Evolutionary conservation across 257 asterid species (phyloP).

Genomic region (Mitragyna speciosa): DNA sequence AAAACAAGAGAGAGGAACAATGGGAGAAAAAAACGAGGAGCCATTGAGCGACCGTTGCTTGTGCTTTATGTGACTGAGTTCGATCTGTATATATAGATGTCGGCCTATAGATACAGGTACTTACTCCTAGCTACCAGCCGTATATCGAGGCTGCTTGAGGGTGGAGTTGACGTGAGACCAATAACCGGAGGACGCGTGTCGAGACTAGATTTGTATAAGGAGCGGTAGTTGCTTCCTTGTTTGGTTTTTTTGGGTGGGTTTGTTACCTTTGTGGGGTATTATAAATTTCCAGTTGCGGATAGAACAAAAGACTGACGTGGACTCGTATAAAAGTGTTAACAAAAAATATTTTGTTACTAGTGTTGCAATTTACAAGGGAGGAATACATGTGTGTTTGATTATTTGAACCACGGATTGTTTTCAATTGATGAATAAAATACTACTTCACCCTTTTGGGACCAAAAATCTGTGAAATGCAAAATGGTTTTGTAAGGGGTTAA

Average conservation of each 20-base stretch:
- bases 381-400: no score
- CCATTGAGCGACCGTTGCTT: slow-evolving; percentile 26
- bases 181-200: slow-evolving; percentile 16
- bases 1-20: slow-evolving; percentile 28
- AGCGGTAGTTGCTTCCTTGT: slow-evolving; percentile 23
- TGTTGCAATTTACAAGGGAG: no score
- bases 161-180: slow-evolving; percentile 19
- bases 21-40: slow-evolving; percentile 25
- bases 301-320: not conserved
- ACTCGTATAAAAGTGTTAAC: not conserved
- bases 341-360: not conserved
- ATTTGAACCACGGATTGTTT: no score
- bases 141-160: slow-evolving; percentile 8
- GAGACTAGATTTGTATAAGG: slow-evolving; percentile 15
- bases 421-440: no score
- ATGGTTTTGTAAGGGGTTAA: no score
- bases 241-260: not conserved
- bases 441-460: no score
- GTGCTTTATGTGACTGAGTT: not conserved
- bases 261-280: not conserved
- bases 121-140: slow-evolving; percentile 2
- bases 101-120: not conserved
- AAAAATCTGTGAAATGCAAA: no score
- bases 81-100: not conserved
- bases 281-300: not conserved